A percentile compares a stretch with the other conserved stretches of the same genome.
Evolutionary conservation across 2,329 filamentous ascomycete genomes (phyloP).

Genomic region (Trichoderma asperellum): DNA sequence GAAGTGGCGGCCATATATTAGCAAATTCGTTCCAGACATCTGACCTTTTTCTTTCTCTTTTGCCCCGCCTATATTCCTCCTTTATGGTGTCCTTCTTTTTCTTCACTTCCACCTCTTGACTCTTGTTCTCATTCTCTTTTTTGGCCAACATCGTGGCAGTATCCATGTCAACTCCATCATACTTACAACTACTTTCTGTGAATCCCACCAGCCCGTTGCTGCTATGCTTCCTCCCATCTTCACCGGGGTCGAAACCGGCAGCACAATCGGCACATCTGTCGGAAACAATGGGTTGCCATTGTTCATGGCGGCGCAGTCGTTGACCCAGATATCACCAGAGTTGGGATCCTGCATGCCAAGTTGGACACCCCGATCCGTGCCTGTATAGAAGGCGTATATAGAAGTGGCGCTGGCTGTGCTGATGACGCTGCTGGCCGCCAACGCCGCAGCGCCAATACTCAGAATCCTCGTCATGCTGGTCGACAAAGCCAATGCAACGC

Average conservation of each 20-base stretch:
- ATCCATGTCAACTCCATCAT: not conserved
- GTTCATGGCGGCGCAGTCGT: not conserved
- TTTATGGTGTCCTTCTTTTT: too few species aligned
- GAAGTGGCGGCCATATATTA: not conserved
- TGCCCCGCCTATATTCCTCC: too few species aligned
- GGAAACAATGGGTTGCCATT: slow-evolving; percentile 16
- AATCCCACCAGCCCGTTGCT: slow-evolving; percentile 26
- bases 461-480: not conserved
- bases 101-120: not conserved
- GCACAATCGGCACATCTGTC: not conserved
- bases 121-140: not conserved
- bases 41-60: not conserved
- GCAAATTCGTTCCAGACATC: not conserved
- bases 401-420: slow-evolving; percentile 7
- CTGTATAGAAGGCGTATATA: slow-evolving; percentile 18
- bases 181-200: slow-evolving; percentile 1
- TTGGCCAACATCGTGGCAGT: not conserved
- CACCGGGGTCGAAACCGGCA: not conserved
- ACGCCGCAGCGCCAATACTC: not conserved
- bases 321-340: slow-evolving; percentile 8
- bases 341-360: slow-evolving; percentile 21
- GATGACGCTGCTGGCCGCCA: slow-evolving; percentile 13
- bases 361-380: slow-evolving; percentile 1
- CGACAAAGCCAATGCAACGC: not conserved
- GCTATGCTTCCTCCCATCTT: not conserved